Conservation (phyloP, 176 grass and related monocot species). For the Leersia perrieri region DNA sequence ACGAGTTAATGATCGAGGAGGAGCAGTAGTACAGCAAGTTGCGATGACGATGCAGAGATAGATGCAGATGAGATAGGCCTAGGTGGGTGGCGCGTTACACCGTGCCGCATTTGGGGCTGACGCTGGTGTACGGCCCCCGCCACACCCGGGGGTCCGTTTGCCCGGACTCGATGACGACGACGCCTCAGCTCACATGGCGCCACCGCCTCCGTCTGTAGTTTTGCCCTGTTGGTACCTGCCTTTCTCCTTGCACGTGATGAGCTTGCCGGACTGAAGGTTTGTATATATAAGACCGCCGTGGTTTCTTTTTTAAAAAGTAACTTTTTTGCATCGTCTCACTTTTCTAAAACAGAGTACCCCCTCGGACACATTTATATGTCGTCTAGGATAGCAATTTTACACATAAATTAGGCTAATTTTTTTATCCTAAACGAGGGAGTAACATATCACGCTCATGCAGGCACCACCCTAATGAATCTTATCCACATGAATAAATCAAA, state of each 20-base stretch:
- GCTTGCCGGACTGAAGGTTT: not conserved
- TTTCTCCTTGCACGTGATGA: not conserved
- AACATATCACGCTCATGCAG: no score
- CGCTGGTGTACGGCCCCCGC: slow-evolving; percentile 4
- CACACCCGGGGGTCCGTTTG: not conserved
- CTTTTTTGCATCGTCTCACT: no score
- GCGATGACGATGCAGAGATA: not conserved
- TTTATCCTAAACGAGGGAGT: no score
- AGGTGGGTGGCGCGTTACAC: not conserved
- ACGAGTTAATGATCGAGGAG: not conserved
- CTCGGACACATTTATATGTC: no score
- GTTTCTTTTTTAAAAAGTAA: not conserved
- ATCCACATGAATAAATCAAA: no score
- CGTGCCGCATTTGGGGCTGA: slow-evolving; percentile 14
- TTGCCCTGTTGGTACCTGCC: not conserved
- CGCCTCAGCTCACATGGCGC: not conserved
- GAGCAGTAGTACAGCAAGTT: not conserved
- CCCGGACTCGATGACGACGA: not conserved
- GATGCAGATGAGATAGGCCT: not conserved
- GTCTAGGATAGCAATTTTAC: no score
- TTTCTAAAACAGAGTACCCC: no score
- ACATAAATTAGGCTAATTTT: no score
- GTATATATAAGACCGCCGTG: no score
- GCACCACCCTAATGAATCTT: no score
- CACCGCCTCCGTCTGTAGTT: not conserved